Evolutionary conservation across 768 basidiomycete species (phyloP).

Genomic region (Lyophyllum decastes): DNA sequence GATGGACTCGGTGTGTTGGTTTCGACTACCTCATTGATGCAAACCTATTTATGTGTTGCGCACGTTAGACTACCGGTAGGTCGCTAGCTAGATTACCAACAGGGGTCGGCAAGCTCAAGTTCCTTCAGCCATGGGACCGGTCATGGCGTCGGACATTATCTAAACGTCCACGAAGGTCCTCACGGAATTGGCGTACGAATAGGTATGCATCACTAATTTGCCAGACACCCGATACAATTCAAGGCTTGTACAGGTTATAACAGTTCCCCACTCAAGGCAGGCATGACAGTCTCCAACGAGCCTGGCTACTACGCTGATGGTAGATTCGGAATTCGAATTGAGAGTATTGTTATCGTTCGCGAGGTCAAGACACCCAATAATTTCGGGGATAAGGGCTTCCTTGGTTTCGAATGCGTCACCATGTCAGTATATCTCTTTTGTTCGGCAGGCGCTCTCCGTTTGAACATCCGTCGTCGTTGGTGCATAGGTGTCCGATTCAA

Average conservation of each 20-base stretch:
- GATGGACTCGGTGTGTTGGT: slow-evolving; percentile 74
- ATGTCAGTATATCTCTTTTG: slow-evolving; percentile 52
- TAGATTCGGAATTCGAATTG: slow-evolving; percentile 88
- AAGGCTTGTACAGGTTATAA: slow-evolving; percentile 54
- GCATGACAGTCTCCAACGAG: slow-evolving; percentile 93
- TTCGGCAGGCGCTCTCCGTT: not conserved
- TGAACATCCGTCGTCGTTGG: not conserved
- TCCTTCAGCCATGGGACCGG: slow-evolving; percentile 80
- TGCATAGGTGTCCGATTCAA: slow-evolving; percentile 80
- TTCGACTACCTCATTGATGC: not conserved
- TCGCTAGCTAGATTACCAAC: not conserved
- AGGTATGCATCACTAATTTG: slow-evolving; percentile 24
- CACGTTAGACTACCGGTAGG: slow-evolving; percentile 57
- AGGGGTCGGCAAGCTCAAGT: slow-evolving; percentile 9
- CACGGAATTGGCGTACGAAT: slow-evolving; percentile 66
- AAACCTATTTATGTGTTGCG: not conserved
- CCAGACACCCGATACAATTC: not conserved
- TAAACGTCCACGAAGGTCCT: slow-evolving; percentile 93
- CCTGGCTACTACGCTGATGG: slow-evolving; percentile 95
- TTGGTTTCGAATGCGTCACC: slow-evolving; percentile 85
- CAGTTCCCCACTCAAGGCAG: slow-evolving; percentile 68
- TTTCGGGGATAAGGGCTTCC: slow-evolving; percentile 84
- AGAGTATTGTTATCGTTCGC: slow-evolving; percentile 82
- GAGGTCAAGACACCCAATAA: slow-evolving; percentile 69
- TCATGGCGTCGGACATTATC: slow-evolving; percentile 91